Conservation (phyloP, 1,284 basidiomycete species). For the Papiliotrema nemorosa region DNA sequence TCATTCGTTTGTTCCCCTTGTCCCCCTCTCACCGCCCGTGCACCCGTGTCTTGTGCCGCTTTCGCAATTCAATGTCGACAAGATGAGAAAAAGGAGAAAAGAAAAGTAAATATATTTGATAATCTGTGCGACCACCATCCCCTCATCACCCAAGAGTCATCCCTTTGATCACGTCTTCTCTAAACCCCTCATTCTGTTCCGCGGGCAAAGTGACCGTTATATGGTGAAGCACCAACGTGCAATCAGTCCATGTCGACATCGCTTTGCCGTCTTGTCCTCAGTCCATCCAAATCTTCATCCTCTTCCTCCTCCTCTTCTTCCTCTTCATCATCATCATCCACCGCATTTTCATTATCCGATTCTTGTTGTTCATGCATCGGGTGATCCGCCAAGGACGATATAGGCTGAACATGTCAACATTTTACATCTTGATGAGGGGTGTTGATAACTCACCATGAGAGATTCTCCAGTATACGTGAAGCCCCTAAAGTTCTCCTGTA, state of each 20-base stretch:
- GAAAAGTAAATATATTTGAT: too few relatives aligned
- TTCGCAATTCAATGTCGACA: too few relatives aligned
- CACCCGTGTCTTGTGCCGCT: too few relatives aligned
- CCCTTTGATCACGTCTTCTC: too few relatives aligned
- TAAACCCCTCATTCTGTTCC: too few relatives aligned
- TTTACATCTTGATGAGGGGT: too few relatives aligned
- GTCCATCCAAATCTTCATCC: constrained; percentile 42
- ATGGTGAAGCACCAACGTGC: too few relatives aligned
- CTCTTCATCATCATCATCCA: constrained; percentile 24
- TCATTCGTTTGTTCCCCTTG: not conserved
- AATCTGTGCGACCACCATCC: too few relatives aligned
- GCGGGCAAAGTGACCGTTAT: too few relatives aligned
- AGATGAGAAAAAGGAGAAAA: too few relatives aligned
- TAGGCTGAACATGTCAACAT: constrained; percentile 45
- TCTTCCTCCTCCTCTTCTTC: constrained; percentile 43
- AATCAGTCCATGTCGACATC: constrained; percentile 46
- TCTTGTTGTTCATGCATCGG: constrained; percentile 48
- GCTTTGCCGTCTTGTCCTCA: constrained; percentile 42
- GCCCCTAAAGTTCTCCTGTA: constrained; percentile 90
- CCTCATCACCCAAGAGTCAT: too few relatives aligned
- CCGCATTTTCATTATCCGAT: constrained; percentile 42
- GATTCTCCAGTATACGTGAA: constrained; percentile 87
- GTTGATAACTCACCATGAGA: constrained; percentile 56
- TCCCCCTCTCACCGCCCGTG: too few relatives aligned
- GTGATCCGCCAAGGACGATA: constrained; percentile 50